Base-by-base conservation (phyloP, 2,329 filamentous ascomycete genomes). In the Paraphoma sp. region DNA sequence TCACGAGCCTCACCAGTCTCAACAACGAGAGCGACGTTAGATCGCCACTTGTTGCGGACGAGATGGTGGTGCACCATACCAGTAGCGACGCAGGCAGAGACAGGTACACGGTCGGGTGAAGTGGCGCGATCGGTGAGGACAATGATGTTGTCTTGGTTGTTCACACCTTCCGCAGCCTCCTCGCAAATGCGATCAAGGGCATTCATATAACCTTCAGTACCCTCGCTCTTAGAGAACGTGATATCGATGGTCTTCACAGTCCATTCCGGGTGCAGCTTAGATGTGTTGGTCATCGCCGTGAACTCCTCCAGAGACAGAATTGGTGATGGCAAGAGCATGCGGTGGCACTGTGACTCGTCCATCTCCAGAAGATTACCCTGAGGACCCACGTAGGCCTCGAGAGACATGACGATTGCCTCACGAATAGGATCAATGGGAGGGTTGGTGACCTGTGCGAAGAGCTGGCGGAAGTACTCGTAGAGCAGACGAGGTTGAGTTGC, bases 391-490 rank as follows among this genome's bases (percentile, higher is more conserved):
- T 97, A 98, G 71, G 94, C 96, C 75, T 97, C 93, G 41, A 98
- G 82, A 53, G 94, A 97, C 94, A 98, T 98, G 78, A 98, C 94
- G 71, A 97, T 95, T 29, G 93, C 94, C 83, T 98, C 94, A 78
- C 94, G 87, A 69, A 98, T 98, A 31, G 94, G 94, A 73, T 98
- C 94, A 72, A 98, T 98, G 12, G 94, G 94, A 66, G 94, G 94
- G 79, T 98, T 98, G 60, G 94, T 98, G 76, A 98, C 94, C 81
- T 98, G 94, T 9, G 94, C 94, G 77, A 98, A 98, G 43, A 98
- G 88, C 82, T 98, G 92, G 61, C 94, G 89, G 89, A 98, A 98
- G 81, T 98, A 98, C 78, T 97, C 94, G 77, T 91, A 96, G 17
- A 97, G 86, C 51, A 97, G 83, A 67, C 93, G 91, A 66, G 94